Evolutionary conservation across 2,329 filamentous ascomycete species (phyloP).

Genomic region (Aciculosporium take): DNA sequence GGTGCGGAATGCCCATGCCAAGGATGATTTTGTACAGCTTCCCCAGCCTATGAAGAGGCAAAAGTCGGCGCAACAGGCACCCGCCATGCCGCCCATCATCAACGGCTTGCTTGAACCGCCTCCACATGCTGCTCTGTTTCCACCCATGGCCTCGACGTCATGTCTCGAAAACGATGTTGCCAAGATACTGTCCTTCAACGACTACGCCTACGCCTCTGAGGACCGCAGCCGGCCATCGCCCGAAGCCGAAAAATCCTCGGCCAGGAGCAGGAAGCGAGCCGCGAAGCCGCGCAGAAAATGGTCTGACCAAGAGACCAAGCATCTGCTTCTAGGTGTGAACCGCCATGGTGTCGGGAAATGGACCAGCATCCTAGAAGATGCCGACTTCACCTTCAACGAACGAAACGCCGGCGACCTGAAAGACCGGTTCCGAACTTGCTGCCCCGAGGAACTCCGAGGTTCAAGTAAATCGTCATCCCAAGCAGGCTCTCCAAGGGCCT

Average conservation of each 20-base stretch:
- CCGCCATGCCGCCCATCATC: slow-evolving; percentile 48
- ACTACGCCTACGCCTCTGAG: slow-evolving; percentile 23
- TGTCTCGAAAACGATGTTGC: slow-evolving; percentile 34
- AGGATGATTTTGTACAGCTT: slow-evolving; percentile 49
- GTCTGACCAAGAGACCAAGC: slow-evolving; percentile 51
- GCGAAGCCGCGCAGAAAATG: slow-evolving; percentile 47
- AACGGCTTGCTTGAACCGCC: slow-evolving; percentile 49
- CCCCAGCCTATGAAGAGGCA: slow-evolving; percentile 52
- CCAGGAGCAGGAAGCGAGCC: slow-evolving; percentile 37
- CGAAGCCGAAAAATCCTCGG: slow-evolving; percentile 17
- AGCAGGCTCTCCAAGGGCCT: slow-evolving; percentile 11
- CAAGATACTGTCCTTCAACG: slow-evolving; percentile 27
- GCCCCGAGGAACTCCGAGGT: slow-evolving; percentile 43
- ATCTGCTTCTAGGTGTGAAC: slow-evolving; percentile 45
- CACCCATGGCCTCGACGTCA: slow-evolving; percentile 44
- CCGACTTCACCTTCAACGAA: slow-evolving; percentile 44
- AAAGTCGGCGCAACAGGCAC: slow-evolving; percentile 40
- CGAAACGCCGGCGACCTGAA: slow-evolving; percentile 50
- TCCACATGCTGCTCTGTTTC: slow-evolving; percentile 46
- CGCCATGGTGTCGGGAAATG: slow-evolving; percentile 51
- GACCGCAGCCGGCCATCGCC: slow-evolving; percentile 12
- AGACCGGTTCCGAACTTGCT: slow-evolving; percentile 52
- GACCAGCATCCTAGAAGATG: slow-evolving; percentile 49
- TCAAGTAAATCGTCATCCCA: slow-evolving; percentile 18
- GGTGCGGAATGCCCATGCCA: slow-evolving; percentile 30